Conservation (phyloP, 495 filamentous ascomycete genomes). For the Parachaetomium inaequale region DNA sequence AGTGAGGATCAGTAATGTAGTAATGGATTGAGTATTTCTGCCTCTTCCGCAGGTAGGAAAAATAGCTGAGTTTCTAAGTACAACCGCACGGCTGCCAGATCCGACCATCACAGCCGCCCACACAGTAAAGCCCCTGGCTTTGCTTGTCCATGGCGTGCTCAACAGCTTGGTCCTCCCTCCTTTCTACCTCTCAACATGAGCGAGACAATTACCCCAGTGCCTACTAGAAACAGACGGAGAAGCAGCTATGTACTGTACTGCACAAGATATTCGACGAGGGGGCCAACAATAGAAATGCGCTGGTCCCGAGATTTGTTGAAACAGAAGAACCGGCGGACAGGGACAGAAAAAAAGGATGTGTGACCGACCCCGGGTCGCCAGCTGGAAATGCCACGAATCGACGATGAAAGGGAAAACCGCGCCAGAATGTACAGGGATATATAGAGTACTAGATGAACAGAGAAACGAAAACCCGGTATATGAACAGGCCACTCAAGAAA, state of each 20-base stretch:
- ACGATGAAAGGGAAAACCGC: background rate
- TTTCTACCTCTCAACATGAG: background rate
- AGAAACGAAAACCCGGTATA: conserved; percentile 16
- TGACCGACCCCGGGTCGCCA: conserved; percentile 23
- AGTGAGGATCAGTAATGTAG: background rate
- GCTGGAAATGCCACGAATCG: conserved; percentile 20
- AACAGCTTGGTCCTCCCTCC: background rate
- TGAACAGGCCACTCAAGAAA: conserved; percentile 7
- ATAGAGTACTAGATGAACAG: conserved; percentile 6
- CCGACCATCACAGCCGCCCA: background rate
- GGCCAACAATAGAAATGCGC: background rate
- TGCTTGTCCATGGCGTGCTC: background rate
- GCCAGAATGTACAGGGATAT: conserved; percentile 9
- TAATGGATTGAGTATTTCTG: background rate
- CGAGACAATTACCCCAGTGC: conserved; percentile 1
- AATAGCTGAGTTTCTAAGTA: background rate
- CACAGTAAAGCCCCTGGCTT: background rate
- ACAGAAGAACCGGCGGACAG: background rate
- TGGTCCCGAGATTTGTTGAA: background rate
- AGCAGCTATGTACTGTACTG: background rate
- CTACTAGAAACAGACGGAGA: background rate
- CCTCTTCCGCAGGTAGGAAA: background rate
- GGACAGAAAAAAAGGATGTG: conserved; percentile 6
- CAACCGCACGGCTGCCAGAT: background rate
- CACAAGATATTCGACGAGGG: background rate